Conservation (phyloP, 1,284 basidiomycete species). For the Omphalotus olearius region DNA sequence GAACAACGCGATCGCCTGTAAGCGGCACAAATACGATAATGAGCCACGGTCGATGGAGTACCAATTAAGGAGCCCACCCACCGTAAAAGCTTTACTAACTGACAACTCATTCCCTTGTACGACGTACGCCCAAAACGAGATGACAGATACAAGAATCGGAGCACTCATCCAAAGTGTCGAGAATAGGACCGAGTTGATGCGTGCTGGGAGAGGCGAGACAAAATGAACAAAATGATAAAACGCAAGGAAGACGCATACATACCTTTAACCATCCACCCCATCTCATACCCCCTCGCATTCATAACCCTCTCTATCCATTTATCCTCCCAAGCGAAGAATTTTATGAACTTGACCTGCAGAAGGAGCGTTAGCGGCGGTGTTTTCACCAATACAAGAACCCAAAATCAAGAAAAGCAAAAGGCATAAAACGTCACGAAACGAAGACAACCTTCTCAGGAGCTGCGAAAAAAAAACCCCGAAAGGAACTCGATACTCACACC, state of each 20-base stretch:
- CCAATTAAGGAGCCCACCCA: constrained; percentile 25
- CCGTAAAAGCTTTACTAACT: constrained; percentile 68
- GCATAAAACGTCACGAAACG: too few relatives aligned
- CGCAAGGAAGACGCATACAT: constrained; percentile 8
- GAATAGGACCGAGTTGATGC: constrained; percentile 63
- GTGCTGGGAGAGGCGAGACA: constrained; percentile 33
- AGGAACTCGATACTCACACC: constrained; percentile 52
- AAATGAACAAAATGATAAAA: background rate
- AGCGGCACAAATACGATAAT: background rate
- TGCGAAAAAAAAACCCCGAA: too few relatives aligned
- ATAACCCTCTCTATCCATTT: constrained; percentile 63
- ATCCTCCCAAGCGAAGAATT: constrained; percentile 83
- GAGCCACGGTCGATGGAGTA: constrained; percentile 3
- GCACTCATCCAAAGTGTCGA: constrained; percentile 60
- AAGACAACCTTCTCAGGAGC: too few relatives aligned
- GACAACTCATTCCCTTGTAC: constrained; percentile 61
- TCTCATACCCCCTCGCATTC: constrained; percentile 56
- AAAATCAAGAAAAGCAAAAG: too few relatives aligned
- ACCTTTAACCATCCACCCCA: constrained; percentile 71
- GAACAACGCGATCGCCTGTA: constrained; percentile 64
- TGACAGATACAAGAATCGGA: constrained; percentile 65
- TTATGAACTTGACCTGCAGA: constrained; percentile 71
- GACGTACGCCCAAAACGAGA: constrained; percentile 64
- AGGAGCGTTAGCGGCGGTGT: too few relatives aligned
- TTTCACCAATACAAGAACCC: too few relatives aligned